These are phyloP conservation scores for Chytriomyces sp. DNA, from an alignment of 192 early-diverging fungal genomes.

Conservation along the genomic window DNA sequence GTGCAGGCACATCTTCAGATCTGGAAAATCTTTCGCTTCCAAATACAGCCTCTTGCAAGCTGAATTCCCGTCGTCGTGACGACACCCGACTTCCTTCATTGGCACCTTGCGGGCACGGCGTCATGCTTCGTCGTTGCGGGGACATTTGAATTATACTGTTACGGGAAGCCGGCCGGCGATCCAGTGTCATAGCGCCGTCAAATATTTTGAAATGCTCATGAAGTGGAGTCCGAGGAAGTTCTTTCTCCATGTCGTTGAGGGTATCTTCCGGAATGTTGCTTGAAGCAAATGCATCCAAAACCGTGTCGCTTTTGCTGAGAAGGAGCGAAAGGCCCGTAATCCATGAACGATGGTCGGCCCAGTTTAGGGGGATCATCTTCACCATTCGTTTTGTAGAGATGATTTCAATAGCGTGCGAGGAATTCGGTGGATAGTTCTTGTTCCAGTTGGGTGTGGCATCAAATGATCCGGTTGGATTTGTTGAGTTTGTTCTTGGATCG, in stretches of 20 bases:
- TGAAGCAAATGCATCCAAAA: too few relatives aligned
- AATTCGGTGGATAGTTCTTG: conserved; percentile 45
- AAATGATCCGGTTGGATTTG: background rate
- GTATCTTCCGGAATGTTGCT: too few relatives aligned
- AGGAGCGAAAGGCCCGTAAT: conserved; percentile 36
- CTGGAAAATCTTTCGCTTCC: background rate
- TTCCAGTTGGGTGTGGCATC: background rate
- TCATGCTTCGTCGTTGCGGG: background rate
- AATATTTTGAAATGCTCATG: conserved; percentile 28
- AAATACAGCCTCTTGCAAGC: background rate
- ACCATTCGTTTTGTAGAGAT: conserved; percentile 37
- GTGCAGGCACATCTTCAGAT: background rate
- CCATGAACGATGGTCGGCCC: conserved; percentile 50
- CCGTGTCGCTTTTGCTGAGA: conserved; percentile 25
- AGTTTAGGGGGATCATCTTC: conserved; percentile 43
- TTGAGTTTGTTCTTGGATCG: background rate
- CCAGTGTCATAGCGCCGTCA: background rate
- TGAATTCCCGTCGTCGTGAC: background rate
- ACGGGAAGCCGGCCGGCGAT: background rate
- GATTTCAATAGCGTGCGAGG: conserved; percentile 41
- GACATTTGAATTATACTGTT: background rate
- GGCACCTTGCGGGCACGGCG: background rate
- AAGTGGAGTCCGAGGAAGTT: too few relatives aligned
- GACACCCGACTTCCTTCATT: background rate
- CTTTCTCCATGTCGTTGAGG: too few relatives aligned